Evolutionary conservation across 495 filamentous ascomycete genomes (phyloP), one percentile per base, ranked within the genome.

Genomic region (Neurospora sp.): DNA sequence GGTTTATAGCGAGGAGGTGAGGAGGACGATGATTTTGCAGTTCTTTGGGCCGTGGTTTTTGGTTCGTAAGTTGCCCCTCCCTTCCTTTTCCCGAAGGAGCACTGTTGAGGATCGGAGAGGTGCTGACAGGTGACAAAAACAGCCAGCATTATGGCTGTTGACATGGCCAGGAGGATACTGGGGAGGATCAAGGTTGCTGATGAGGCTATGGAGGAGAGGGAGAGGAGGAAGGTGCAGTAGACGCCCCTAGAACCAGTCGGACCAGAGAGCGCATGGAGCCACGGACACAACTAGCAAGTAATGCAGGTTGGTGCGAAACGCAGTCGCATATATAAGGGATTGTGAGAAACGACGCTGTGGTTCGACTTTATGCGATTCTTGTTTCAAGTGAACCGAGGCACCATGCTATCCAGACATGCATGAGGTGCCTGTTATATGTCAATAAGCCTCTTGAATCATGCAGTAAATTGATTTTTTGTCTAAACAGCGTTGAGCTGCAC

Each of bases 31-130:
- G 14, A 22, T 80, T 1, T 75, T 77, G 2, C 85, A 85, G 74
- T 79, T 93, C 14, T 94, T 94, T 79, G 88, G 86, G 16, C 91
- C 91, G 6, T 97, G 93, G 85, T 79, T 93, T 40, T 84, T 87
- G 37, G 77, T 95, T 41, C 90, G 93, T 94, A 83, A 84, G 91
- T 90, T 42, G 40, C 40, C 40, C 48, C 44, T 71, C 44, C 71
- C 7, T 18, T 40, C 40, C 5, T 27, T 27, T 27, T 27, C 27
- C 27, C 27, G 27, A 27, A 27, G 27, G 27, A 27, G 27, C 27
- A 27, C 27, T 31, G 27, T 31, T 8, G 16, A 44, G 11, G 5
- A 59, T 22, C 11, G 5, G 5, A 27, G 11, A 59, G 20, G 27
- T 38, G 12, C 3, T 20, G 9, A 14, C 10, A n/a, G 35, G 66